Percentiles rank a stretch among this genome's conserved stretches.
These are phyloP conservation scores for Rhizopogon parksii DNA, from an alignment of 1,284 basidiomycete species.

Conservation along the genomic window DNA sequence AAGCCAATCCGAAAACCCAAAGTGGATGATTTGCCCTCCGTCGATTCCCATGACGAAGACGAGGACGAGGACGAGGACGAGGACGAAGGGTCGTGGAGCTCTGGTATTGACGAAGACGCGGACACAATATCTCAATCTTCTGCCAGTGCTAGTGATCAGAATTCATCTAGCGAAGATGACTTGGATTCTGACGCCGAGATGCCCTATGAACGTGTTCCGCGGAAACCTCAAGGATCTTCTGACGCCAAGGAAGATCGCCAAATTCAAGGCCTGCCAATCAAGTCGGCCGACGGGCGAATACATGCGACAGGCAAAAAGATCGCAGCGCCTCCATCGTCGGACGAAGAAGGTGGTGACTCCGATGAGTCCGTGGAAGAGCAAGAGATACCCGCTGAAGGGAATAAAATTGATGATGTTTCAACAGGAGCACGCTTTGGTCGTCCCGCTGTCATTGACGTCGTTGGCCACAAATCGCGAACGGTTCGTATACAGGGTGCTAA, in stretches of 20 bases:
- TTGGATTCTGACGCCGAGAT: slow-evolving; percentile 62
- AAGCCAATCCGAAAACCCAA: slow-evolving; percentile 48
- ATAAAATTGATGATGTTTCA: slow-evolving; percentile 56
- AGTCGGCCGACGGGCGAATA: slow-evolving; percentile 73
- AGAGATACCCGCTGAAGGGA: slow-evolving; percentile 20
- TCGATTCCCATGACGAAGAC: slow-evolving; percentile 55
- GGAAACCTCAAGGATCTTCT: slow-evolving; percentile 42
- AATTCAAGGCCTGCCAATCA: slow-evolving; percentile 77
- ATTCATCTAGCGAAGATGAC: slow-evolving; percentile 12
- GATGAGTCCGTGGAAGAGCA: slow-evolving; percentile 21
- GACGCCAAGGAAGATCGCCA: slow-evolving; percentile 40
- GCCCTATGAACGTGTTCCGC: slow-evolving; percentile 58
- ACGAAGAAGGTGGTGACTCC: slow-evolving; percentile 37
- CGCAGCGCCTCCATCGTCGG: slow-evolving; percentile 27
- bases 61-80: slow-evolving; percentile 52
- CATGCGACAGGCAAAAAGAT: slow-evolving; percentile 49
- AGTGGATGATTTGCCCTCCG: slow-evolving; percentile 55
- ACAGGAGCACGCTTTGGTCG: slow-evolving; percentile 79
- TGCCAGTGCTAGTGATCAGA: slow-evolving; percentile 18
- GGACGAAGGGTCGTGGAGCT: slow-evolving; percentile 52
- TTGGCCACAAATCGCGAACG: slow-evolving; percentile 61
- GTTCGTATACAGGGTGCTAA: slow-evolving; percentile 73
- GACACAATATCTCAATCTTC: slow-evolving; percentile 21
- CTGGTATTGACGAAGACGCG: slow-evolving; percentile 33
- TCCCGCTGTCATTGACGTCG: slow-evolving; percentile 70